These are phyloP conservation scores for Plasmodium knowlesi DNA, from an alignment of 169 alveolate genomes.

Conservation along the genomic window DNA sequence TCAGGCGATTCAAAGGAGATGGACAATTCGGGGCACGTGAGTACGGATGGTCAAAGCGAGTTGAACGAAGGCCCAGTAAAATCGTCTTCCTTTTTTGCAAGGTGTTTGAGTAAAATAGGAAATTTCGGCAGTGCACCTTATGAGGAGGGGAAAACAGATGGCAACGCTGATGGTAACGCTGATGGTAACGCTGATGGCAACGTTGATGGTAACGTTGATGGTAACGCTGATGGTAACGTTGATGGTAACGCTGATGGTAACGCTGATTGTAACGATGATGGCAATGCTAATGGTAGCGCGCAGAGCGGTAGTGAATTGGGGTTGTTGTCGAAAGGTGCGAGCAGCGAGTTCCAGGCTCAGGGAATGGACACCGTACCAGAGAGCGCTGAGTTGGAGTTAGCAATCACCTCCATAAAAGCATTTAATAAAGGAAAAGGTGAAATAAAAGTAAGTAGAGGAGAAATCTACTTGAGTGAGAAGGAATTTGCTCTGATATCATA, in stretches of 20 bases:
- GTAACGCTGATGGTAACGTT: too few species aligned
- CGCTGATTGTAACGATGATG: neutral
- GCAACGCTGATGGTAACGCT: neutral
- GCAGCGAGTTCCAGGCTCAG: neutral
- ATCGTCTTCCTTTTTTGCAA: conserved; percentile 10
- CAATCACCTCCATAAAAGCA: neutral
- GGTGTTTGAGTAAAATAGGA: conserved; percentile 6
- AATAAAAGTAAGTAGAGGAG: conserved; percentile 44
- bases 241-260: too few species aligned
- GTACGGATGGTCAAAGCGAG: neutral
- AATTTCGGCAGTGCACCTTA: neutral
- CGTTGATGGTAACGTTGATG: too few species aligned
- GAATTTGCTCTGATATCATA: conserved; percentile 11
- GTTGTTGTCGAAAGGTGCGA: neutral
- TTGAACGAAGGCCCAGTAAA: neutral
- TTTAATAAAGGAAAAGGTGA: conserved; percentile 14
- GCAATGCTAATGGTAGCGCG: neutral
- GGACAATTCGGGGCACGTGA: neutral
- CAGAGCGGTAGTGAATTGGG: neutral
- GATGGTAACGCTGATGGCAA: too few species aligned
- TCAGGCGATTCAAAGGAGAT: neutral
- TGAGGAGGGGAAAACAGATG: neutral
- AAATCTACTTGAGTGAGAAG: conserved; percentile 24
- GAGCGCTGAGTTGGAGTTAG: neutral
- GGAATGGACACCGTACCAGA: neutral